These are phyloP conservation scores for Mycosphaerelloides madeirae DNA, from an alignment of 2,329 filamentous ascomycete genomes.

Conservation along the genomic window DNA sequence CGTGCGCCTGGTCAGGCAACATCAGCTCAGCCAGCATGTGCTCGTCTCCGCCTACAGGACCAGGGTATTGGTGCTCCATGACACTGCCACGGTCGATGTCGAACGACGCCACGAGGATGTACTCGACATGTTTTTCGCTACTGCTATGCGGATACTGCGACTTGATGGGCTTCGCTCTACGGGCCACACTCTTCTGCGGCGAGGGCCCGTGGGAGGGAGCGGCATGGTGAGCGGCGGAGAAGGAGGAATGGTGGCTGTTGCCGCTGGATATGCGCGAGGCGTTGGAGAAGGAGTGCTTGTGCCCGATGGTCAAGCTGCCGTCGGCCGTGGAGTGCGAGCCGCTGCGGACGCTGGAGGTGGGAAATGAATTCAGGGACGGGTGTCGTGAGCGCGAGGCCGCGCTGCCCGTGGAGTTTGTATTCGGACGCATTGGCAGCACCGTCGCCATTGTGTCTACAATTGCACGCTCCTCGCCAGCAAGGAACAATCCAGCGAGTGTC, in stretches of 20 bases:
- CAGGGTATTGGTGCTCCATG: slow-evolving; percentile 97
- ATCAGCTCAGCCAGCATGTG: slow-evolving; percentile 98
- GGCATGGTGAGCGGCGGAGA: slow-evolving; percentile 7
- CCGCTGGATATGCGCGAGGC: slow-evolving; percentile 33
- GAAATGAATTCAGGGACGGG: slow-evolving; percentile 40
- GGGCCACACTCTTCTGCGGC: slow-evolving; percentile 8
- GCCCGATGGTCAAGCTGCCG: slow-evolving; percentile 9
- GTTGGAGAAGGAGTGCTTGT: slow-evolving; percentile 34
- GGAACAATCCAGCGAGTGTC: background rate
- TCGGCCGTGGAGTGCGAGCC: slow-evolving; percentile 12
- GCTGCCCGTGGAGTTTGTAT: slow-evolving; percentile 25
- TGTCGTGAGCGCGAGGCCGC: slow-evolving; percentile 29
- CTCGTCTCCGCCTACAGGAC: slow-evolving; percentile 92
- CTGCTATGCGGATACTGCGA: slow-evolving; percentile 47
- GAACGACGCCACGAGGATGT: slow-evolving; percentile 95
- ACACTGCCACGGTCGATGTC: slow-evolving; percentile 93
- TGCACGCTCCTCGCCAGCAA: background rate
- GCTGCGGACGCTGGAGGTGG: slow-evolving; percentile 29
- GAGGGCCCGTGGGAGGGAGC: slow-evolving; percentile 3
- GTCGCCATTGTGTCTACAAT: slow-evolving; percentile 29
- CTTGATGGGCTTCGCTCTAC: slow-evolving; percentile 32
- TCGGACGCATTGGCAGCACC: slow-evolving; percentile 28
- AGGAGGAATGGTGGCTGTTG: slow-evolving; percentile 16
- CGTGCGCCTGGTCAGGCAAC: slow-evolving; percentile 94
- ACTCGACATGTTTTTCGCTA: slow-evolving; percentile 88